phyloP scores from a whole-genome alignment of 805 yeast species.

The Ogataea siamensis region DNA sequence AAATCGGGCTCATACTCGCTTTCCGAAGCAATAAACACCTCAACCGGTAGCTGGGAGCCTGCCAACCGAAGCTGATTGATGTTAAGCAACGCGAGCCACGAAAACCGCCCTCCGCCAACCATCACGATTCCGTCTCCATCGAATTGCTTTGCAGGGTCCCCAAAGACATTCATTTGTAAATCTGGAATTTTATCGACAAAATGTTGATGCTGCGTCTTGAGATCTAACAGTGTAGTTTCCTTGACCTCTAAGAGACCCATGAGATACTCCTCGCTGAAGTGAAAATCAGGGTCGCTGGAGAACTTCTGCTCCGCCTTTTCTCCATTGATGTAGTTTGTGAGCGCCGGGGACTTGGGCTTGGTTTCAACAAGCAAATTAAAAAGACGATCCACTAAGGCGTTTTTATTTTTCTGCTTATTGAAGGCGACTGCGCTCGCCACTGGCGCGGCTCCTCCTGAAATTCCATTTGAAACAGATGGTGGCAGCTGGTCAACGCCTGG shows the following conservation, averaged over 20 bases:
- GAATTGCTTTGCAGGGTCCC: slow-evolving; percentile 17
- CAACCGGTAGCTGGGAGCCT: slow-evolving; percentile 49
- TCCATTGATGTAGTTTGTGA: slow-evolving; percentile 41
- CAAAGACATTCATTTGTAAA: slow-evolving; percentile 39
- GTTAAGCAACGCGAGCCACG: slow-evolving; percentile 50
- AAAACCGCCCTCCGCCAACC: slow-evolving; percentile 52
- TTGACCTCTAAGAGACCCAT: slow-evolving; percentile 42
- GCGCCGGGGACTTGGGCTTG: slow-evolving; percentile 39
- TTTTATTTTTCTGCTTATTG: neutral
- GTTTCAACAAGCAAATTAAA: slow-evolving; percentile 26
- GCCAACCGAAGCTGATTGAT: slow-evolving; percentile 44
- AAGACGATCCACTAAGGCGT: slow-evolving; percentile 16
- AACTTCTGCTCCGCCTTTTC: slow-evolving; percentile 44
- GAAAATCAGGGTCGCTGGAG: slow-evolving; percentile 38
- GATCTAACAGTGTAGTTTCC: slow-evolving; percentile 24
- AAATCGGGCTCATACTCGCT: slow-evolving; percentile 46
- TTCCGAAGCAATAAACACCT: slow-evolving; percentile 44
- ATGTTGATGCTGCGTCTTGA: slow-evolving; percentile 17
- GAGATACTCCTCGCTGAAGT: slow-evolving; percentile 46
- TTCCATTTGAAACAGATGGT: too few species aligned
- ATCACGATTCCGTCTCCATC: slow-evolving; percentile 42
- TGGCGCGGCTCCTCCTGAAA: slow-evolving; percentile 2
- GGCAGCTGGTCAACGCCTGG: too few species aligned
- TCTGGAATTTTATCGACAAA: slow-evolving; percentile 21
- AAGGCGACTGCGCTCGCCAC: neutral